Evolutionary conservation across 1,284 basidiomycete species (phyloP), one percentile per base, ranked within the genome.

Genomic region (Sporisorium scitamineum): DNA sequence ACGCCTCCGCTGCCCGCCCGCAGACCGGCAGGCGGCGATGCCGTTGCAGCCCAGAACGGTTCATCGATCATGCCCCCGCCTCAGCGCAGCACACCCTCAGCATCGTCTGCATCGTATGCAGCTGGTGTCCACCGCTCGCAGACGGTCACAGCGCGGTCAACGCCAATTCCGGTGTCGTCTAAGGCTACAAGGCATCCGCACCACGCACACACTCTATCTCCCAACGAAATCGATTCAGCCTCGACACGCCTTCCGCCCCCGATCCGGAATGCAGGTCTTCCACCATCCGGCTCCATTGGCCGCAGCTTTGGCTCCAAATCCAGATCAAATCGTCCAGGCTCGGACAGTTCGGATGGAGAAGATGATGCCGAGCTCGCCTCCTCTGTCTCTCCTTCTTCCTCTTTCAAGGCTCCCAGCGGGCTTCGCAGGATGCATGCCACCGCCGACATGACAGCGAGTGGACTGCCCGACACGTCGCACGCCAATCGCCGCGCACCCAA

Each of bases 401-500:
- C 71, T 0, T 59, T 44, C 56, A 70, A 70, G 51, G 54, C 61
- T 11, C 61, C 65, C 5, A 59, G 56, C 14, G 65, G 69, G 22
- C 42, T 71, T 37, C 61, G 65, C 5, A 56, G 69, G 22, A 44
- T 69, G 26, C 54, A 68, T 24, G 54, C 65, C 26, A 55, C 65
- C 3, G 54, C 57, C n/a, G 73, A 70, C 11, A 71, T 71, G 64
- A 68, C 68, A 2, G 55, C 73, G 0, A 52, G 52, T 29, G 72
- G 74, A 18, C 63, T 78, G 1, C 72, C 76, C 6, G 76, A 75
- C 32, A 62, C 76, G 13, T 76, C 73, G 20, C 62, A 67, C 34
- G 68, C 74, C 34, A 76, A 78, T 50, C 76, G 76, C 13, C 53
- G 72, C 26, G 71, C 72, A 20, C 76, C 76, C 47, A 67, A 54